Conservation (phyloP, 192 early-diverging fungal species). For the Backusella parvicylindrica region DNA sequence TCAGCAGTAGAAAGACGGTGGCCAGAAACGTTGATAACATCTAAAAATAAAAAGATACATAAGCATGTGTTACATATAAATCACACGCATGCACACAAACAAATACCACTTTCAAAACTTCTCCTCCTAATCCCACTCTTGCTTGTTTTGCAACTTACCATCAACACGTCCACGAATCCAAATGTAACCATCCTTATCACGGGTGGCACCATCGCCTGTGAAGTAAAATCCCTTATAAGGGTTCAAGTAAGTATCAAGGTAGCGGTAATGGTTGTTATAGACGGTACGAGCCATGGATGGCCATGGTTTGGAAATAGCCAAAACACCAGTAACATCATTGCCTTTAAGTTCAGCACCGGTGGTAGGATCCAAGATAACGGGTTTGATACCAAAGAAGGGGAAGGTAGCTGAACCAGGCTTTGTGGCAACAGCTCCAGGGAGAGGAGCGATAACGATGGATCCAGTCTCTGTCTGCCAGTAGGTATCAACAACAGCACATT, state of each 20-base stretch:
- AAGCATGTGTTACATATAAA: background rate
- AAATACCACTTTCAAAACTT: background rate
- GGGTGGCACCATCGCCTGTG: constrained; percentile 81
- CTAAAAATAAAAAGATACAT: background rate
- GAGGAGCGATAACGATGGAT: constrained; percentile 85
- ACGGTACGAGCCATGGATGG: constrained; percentile 92
- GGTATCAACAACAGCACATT: constrained; percentile 95
- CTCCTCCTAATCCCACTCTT: background rate
- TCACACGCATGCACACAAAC: background rate
- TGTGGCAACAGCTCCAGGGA: constrained; percentile 84
- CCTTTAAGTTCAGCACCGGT: constrained; percentile 77
- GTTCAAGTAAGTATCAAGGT: constrained; percentile 89
- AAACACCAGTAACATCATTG: constrained; percentile 87
- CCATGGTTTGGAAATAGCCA: constrained; percentile 84
- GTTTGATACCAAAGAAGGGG: constrained; percentile 95
- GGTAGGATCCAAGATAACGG: constrained; percentile 78
- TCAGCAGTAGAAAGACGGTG: constrained; percentile 94
- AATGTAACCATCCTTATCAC: constrained; percentile 93
- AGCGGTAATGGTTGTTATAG: constrained; percentile 87
- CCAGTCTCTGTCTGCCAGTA: constrained; percentile 96
- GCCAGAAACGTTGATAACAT: constrained; percentile 96
- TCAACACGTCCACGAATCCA: constrained; percentile 91
- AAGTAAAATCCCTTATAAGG: constrained; percentile 94
- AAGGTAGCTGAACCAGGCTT: constrained; percentile 96
- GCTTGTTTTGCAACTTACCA: constrained; percentile 20